These are phyloP conservation scores for Fulvia fulva DNA, from an alignment of 2,329 filamentous ascomycete genomes.

Conservation along the genomic window DNA sequence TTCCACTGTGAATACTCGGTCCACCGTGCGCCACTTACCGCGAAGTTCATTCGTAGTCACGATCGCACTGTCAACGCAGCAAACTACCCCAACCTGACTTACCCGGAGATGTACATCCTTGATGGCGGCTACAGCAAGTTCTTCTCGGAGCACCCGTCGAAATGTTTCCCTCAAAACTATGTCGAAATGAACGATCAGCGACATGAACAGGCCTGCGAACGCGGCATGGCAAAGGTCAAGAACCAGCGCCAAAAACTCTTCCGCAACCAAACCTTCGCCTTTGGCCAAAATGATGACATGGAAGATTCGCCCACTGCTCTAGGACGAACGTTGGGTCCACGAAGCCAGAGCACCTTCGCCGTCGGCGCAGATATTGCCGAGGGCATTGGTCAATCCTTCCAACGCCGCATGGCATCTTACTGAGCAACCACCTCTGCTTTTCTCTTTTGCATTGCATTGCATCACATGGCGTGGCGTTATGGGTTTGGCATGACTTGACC, in stretches of 20 bases:
- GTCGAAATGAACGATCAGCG: constrained; percentile 94
- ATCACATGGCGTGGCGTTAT: constrained; percentile 18
- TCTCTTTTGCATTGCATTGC: constrained; percentile 12
- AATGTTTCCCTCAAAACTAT: constrained; percentile 92
- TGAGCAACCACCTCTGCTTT: constrained; percentile 18
- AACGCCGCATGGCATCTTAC: constrained; percentile 36
- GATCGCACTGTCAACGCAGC: constrained; percentile 84
- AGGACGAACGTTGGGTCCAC: constrained; percentile 25
- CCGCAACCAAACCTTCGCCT: constrained; percentile 91
- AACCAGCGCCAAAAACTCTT: constrained; percentile 81
- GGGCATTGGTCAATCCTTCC: constrained; percentile 31
- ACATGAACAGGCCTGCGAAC: constrained; percentile 88
- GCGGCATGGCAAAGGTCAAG: constrained; percentile 88
- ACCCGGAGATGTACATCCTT: constrained; percentile 94
- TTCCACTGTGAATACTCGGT: constrained; percentile 99
- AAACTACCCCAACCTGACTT: constrained; percentile 82
- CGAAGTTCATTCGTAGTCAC: constrained; percentile 82
- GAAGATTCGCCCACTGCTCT: constrained; percentile 59
- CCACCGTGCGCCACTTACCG: constrained; percentile 93
- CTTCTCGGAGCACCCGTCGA: constrained; percentile 70
- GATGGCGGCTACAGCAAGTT: constrained; percentile 96
- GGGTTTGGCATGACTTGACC: constrained; percentile 6
- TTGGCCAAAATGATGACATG: constrained; percentile 68
- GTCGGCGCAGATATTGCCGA: constrained; percentile 29
- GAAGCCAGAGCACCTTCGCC: constrained; percentile 31